phyloP scores from a whole-genome alignment of 1,284 basidiomycete genomes.

The Pseudozyma pruni region DNA sequence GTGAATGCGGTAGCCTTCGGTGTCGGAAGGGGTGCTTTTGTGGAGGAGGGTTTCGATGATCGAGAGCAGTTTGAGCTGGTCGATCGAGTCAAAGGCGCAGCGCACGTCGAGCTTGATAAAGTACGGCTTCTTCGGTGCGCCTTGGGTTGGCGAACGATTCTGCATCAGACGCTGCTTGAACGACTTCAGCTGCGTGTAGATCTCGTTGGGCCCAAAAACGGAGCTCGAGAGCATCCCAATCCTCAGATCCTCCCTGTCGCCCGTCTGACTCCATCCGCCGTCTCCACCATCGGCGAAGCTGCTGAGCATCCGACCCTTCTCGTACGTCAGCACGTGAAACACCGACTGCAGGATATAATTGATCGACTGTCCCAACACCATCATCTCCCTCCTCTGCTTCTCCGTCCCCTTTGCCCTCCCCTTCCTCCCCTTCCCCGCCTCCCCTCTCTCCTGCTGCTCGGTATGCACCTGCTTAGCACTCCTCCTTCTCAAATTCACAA shows the following conservation, averaged over 20 bases:
- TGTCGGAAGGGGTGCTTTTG: constrained; percentile 3
- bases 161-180: constrained; percentile 35
- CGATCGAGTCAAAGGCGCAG: constrained; percentile 95
- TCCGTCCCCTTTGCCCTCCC: constrained; percentile 1
- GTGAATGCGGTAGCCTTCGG: constrained; percentile 59
- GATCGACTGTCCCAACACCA: constrained; percentile 74
- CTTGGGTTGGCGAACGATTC: not conserved
- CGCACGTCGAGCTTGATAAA: constrained; percentile 97
- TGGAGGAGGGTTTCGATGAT: constrained; percentile 76
- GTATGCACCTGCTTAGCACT: constrained; percentile 39
- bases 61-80: constrained; percentile 83
- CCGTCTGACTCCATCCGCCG: not conserved
- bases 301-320: constrained; percentile 33
- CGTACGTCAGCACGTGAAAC: constrained; percentile 68
- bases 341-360: constrained; percentile 82
- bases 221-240: constrained; percentile 42
- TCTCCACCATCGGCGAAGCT: not conserved
- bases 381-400: constrained; percentile 25
- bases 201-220: constrained; percentile 69
- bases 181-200: constrained; percentile 32
- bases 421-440: constrained; percentile 5
- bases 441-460: constrained; percentile 8
- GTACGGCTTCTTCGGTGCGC: constrained; percentile 71
- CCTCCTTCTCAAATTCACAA: constrained; percentile 87
- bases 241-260: not conserved